phyloP scores from a whole-genome alignment of 83 land plant species.

The Thuja plicata region DNA sequence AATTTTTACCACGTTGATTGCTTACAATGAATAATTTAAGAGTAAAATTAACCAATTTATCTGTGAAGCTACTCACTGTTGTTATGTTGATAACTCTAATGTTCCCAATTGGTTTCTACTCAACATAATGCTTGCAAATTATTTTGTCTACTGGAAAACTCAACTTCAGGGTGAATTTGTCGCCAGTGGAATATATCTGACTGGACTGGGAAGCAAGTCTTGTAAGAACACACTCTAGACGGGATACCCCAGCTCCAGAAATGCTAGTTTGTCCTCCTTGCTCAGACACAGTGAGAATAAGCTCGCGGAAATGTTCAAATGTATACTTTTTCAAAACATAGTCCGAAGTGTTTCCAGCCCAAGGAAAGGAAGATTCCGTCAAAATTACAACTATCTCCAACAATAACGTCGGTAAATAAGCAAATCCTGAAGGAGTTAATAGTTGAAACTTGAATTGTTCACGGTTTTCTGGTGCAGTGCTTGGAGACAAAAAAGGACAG shows the following conservation, averaged over 20 bases:
- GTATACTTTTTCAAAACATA: slow-evolving; percentile 49
- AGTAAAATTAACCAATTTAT: too few relatives aligned
- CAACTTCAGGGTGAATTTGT: slow-evolving; percentile 27
- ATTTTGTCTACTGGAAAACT: slow-evolving; percentile 72
- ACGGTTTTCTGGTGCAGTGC: too few relatives aligned
- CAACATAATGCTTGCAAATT: too few relatives aligned
- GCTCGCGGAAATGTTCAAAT: slow-evolving; percentile 53
- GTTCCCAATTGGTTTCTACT: too few relatives aligned
- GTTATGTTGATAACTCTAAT: too few relatives aligned
- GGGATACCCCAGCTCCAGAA: slow-evolving; percentile 19
- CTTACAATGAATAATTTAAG: too few relatives aligned
- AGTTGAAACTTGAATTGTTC: slow-evolving; percentile 52
- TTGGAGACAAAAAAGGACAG: too few relatives aligned
- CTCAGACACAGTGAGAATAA: slow-evolving; percentile 46
- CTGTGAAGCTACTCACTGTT: too few relatives aligned
- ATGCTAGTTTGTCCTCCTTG: slow-evolving; percentile 5
- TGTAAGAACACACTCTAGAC: slow-evolving; percentile 57
- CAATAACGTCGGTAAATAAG: slow-evolving; percentile 43
- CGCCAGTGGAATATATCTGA: slow-evolving; percentile 37
- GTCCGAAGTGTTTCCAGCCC: slow-evolving; percentile 60
- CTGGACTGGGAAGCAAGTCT: slow-evolving; percentile 49
- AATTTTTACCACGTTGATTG: too few relatives aligned
- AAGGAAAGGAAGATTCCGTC: slow-evolving; percentile 56
- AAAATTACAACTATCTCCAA: slow-evolving; percentile 55
- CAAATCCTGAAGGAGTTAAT: slow-evolving; percentile 26